Percentiles rank a stretch among this genome's conserved stretches.
These are phyloP conservation scores for Chlorella ohadii DNA, from an alignment of 139 green algal genomes.

Conservation along the genomic window DNA sequence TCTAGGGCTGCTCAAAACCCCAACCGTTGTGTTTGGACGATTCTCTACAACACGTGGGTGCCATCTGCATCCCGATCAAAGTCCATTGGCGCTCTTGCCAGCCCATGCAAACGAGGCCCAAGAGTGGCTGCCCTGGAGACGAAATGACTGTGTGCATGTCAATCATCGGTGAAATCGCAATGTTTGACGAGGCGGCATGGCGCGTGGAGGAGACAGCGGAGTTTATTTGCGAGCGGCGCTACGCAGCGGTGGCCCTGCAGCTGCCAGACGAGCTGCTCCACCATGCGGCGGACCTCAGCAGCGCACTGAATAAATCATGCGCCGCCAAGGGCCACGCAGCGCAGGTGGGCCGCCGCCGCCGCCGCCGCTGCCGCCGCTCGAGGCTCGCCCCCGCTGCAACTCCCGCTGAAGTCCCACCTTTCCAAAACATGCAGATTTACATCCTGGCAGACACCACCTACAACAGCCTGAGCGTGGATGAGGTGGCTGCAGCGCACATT, in stretches of 20 bases:
- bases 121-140: too few relatives aligned
- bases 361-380: too few relatives aligned
- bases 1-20: too few relatives aligned
- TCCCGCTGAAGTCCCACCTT: too few relatives aligned
- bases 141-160: too few relatives aligned
- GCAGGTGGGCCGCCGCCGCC: slow-evolving; percentile 18
- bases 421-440: slow-evolving; percentile 79
- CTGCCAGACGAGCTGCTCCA: slow-evolving; percentile 77
- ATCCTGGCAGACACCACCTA: slow-evolving; percentile 87
- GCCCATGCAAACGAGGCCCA: too few relatives aligned
- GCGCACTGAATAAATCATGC: slow-evolving; percentile 35
- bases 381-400: too few relatives aligned
- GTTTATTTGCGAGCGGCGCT: slow-evolving; percentile 59
- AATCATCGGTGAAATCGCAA: not conserved
- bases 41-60: too few relatives aligned
- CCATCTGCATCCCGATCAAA: too few relatives aligned
- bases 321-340: slow-evolving; percentile 10
- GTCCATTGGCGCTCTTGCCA: too few relatives aligned
- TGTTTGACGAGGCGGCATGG: slow-evolving; percentile 10
- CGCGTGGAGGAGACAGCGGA: slow-evolving; percentile 37
- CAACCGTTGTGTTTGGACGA: too few relatives aligned
- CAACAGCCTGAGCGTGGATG: slow-evolving; percentile 84
- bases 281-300: slow-evolving; percentile 50
- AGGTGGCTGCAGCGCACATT: slow-evolving; percentile 83
- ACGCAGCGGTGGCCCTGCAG: slow-evolving; percentile 67